These are phyloP conservation scores for Penicillium sp. DNA, from an alignment of 2,329 filamentous ascomycete species.

Conservation along the genomic window DNA sequence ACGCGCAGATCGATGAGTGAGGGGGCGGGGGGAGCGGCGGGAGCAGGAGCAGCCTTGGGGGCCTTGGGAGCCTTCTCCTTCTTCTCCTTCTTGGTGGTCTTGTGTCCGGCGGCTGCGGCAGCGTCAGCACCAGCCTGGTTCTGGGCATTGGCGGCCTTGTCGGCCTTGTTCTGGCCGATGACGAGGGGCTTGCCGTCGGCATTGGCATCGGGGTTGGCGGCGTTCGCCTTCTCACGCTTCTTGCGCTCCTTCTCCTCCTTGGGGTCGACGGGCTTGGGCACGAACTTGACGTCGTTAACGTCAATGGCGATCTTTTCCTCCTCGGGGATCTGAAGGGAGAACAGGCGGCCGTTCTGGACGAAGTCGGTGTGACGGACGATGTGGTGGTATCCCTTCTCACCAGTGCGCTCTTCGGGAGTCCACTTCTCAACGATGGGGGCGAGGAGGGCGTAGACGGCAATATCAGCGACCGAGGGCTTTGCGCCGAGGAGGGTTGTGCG, in stretches of 20 bases:
- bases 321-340: conserved; percentile 69
- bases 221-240: conserved; percentile 84
- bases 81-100: conserved; percentile 63
- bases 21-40: conserved; percentile 77
- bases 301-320: conserved; percentile 78
- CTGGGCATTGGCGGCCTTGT: conserved; percentile 47
- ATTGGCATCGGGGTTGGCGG: conserved; percentile 28
- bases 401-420: conserved; percentile 83
- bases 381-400: conserved; percentile 84
- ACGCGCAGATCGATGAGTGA: conserved; percentile 91
- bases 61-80: conserved; percentile 93
- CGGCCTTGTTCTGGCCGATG: conserved; percentile 41
- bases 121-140: conserved; percentile 53
- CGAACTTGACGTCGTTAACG: conserved; percentile 76
- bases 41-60: conserved; percentile 70
- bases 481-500: conserved; percentile 85
- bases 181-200: conserved; percentile 37
- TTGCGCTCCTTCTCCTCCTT: conserved; percentile 95
- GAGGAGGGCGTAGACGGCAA: conserved; percentile 78
- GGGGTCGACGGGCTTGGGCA: conserved; percentile 84
- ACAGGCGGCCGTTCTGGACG: conserved; percentile 79
- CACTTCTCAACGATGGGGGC: conserved; percentile 76
- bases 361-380: conserved; percentile 92
- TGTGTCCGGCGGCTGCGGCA: conserved; percentile 41
- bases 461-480: conserved; percentile 86